phyloP scores from a whole-genome alignment of 192 early-diverging fungal genomes.

The Diversispora epigaea region DNA sequence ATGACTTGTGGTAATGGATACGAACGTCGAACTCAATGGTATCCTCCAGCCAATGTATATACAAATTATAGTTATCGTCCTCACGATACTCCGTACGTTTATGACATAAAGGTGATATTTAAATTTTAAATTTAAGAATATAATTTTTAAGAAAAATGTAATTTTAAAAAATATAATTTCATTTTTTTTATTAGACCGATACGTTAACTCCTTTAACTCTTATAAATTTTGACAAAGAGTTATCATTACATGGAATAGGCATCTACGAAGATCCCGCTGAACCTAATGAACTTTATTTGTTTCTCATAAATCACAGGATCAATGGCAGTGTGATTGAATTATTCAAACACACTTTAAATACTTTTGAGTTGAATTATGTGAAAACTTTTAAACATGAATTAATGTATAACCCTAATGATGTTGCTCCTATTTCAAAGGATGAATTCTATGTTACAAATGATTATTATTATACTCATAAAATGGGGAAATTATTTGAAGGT shows the following conservation, averaged over 20 bases:
- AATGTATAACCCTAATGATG: constrained; percentile 57
- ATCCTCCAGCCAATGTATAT: constrained; percentile 34
- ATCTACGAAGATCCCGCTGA: constrained; percentile 46
- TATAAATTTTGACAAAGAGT: constrained; percentile 36
- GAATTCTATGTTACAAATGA: constrained; percentile 66
- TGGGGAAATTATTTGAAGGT: constrained; percentile 47
- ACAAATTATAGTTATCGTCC: constrained; percentile 31
- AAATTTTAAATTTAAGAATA: not conserved
- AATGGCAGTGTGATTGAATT: constrained; percentile 54
- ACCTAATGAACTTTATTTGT: constrained; percentile 48
- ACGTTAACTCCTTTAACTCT: constrained; percentile 41
- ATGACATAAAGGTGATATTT: constrained; percentile 49
- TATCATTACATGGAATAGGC: constrained; percentile 56
- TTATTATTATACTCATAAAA: constrained; percentile 29
- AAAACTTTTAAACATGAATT: constrained; percentile 55
- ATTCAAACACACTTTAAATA: constrained; percentile 50
- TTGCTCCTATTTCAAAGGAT: constrained; percentile 50
- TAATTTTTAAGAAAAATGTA: not conserved
- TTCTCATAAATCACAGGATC: constrained; percentile 60
- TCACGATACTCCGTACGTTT: constrained; percentile 48
- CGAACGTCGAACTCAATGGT: constrained; percentile 44
- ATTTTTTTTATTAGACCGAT: constrained; percentile 41
- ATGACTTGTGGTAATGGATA: constrained; percentile 54
- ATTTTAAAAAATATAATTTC: not conserved
- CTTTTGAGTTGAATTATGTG: constrained; percentile 42